Evolutionary conservation across 2,329 filamentous ascomycete species (phyloP).

Genomic region (Colletotrichum truncatum): DNA sequence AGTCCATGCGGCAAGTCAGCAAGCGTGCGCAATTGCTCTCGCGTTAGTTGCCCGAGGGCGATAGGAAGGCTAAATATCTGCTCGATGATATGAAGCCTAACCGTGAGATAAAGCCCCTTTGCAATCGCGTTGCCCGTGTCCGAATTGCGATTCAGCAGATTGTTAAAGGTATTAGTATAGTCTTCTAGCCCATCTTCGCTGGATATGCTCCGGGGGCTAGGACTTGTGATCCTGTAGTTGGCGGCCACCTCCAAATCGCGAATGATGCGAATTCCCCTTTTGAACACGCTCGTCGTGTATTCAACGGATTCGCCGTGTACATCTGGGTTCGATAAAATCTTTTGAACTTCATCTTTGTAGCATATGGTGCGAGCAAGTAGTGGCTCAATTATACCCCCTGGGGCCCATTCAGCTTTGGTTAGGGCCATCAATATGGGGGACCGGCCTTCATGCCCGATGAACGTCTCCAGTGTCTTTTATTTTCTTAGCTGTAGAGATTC

Average conservation of each 20-base stretch:
- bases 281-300: neutral
- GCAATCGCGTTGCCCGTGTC: constrained; percentile 31
- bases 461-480: constrained; percentile 1
- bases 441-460: neutral
- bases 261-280: constrained; percentile 7
- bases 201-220: neutral
- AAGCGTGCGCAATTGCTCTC: constrained; percentile 11
- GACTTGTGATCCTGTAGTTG: neutral
- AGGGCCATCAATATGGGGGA: neutral
- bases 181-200: neutral
- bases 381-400: neutral
- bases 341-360: neutral
- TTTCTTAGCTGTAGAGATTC: no score
- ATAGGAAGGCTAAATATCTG: constrained; percentile 8
- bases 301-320: neutral
- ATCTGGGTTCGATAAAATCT: neutral
- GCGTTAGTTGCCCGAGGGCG: constrained; percentile 13
- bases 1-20: constrained; percentile 18
- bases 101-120: constrained; percentile 15
- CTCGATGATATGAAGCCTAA: constrained; percentile 13
- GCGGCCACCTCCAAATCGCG: constrained; percentile 17
- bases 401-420: neutral
- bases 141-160: constrained; percentile 21
- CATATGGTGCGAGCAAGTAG: constrained; percentile 7
- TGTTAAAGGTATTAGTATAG: constrained; percentile 1